Evolutionary conservation across 177 flowering plant genomes (phyloP), one percentile per base, ranked within the genome.

Genomic region (Tripterygium wilfordii): DNA sequence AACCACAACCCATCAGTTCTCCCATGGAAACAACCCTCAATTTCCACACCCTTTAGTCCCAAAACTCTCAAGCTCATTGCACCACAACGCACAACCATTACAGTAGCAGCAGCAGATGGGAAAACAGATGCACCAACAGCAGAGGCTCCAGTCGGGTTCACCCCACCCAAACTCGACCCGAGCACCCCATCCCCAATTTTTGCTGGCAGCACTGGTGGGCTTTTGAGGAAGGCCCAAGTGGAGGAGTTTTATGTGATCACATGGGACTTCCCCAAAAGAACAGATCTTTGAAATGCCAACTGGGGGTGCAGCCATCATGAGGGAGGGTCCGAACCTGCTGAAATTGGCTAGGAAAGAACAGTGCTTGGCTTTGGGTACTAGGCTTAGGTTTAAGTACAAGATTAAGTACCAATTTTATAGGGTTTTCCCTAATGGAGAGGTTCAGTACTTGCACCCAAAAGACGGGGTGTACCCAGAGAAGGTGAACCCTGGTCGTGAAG

Each of bases 401-500:
- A 92, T 92, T 49, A 84, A 84, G 53, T 92, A 92, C 71, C 98
- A 92, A 49, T 92, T 92, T 56, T 92, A 92, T 67, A 72, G 98
- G 78, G 98, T 88, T 4, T 92, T 92, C 65, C 98, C 96, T 8
- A 92, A 82, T 57, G 98, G 98, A 2, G 96, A 92, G 65, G 98
- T 92, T 16, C 98, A 92, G 24, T 92, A 88, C 45, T 65, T 92
- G 56, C 98, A 92, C 68, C 98, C 98, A 0, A 92, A 92, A 51
- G 98, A 92, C 60, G 98, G 98, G 3, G 96, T 92, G 14, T 92
- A 92, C 74, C 98, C 98, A 0, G 98, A 92, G 78, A 92, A 92
- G 81, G 98, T 86, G 49, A 92, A 92, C 69, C 70, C 86, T 0
- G 98, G 98, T 0, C 78, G 98, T 16, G 65, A 79, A 49, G 96